These are phyloP conservation scores for Sideroxylon spinosum DNA, from an alignment of 179 eudicot genomes.

Conservation along the genomic window DNA sequence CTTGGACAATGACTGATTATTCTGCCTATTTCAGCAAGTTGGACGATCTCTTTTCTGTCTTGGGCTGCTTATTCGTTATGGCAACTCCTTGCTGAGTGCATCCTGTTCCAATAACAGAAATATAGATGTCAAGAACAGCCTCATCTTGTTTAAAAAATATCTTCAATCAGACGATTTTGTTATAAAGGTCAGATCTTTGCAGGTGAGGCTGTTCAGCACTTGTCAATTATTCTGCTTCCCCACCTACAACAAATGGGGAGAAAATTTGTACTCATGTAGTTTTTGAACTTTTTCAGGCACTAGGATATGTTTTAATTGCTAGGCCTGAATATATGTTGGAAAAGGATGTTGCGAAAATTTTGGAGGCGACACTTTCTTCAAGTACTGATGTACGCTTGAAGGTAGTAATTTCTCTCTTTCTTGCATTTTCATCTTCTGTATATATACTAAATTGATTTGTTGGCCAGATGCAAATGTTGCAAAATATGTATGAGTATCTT, in stretches of 20 bases:
- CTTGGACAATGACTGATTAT: not conserved
- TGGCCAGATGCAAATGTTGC: conserved; percentile 83
- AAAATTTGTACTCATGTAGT: conserved; percentile 6
- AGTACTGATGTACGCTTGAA: conserved; percentile 71
- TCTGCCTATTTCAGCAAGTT: conserved; percentile 58
- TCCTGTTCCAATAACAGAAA: conserved; percentile 35
- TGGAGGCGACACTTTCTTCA: conserved; percentile 73
- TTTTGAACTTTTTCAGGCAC: conserved; percentile 53
- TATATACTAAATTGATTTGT: conserved; percentile 26
- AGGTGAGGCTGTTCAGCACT: conserved; percentile 41
- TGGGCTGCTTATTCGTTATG: conserved; percentile 92
- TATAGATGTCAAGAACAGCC: conserved; percentile 51
- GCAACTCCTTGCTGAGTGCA: conserved; percentile 52
- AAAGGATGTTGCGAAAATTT: conserved; percentile 62
- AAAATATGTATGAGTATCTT: conserved; percentile 89
- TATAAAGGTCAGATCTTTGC: conserved; percentile 82
- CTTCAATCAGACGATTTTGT: conserved; percentile 81
- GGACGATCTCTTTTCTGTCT: conserved; percentile 93
- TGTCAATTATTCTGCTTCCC: conserved; percentile 13
- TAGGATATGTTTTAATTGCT: conserved; percentile 89
- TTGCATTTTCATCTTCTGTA: conserved; percentile 2
- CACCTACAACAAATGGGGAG: not conserved
- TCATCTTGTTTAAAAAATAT: conserved; percentile 76
- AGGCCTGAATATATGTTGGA: conserved; percentile 92
- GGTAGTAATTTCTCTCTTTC: conserved; percentile 40